Evolutionary conservation across 2,329 filamentous ascomycete species (phyloP), one percentile per base, ranked within the genome.

Genomic region (Penicillium psychrosexuale): DNA sequence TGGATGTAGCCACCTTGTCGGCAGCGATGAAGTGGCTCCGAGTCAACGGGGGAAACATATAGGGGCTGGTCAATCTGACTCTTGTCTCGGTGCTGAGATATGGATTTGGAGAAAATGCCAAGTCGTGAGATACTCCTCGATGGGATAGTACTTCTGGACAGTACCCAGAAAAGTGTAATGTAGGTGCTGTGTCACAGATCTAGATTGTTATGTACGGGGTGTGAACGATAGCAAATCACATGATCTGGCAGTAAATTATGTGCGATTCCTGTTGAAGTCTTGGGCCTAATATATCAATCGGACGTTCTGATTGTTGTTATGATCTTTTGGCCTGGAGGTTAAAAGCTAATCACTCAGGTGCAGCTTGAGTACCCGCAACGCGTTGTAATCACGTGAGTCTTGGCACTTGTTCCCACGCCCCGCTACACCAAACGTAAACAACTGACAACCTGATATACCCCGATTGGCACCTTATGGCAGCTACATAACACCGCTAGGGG

Each of bases 1-100:
- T 31, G 72, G 70, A 52, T 75, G 53, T 70, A 74, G 13, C 62
- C 72, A 11, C 69, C 70, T 31, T 51, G 49, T 50, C 53, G 34
- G 45, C 72, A 65, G 54, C 45, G 36, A 66, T 58, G 43, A 51
- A 63, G 55, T 51, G 64, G 64, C 44, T 68, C 64, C 5, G 62
- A 59, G 12, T 64, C 60, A 58, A 63, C 28, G 1, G 48, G 6
- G 13, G 38, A 60, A 24, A 44, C 33, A 48, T 60, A 47, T 22
- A n/a, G 36, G 39, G 39, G 43, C 15, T 55, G 54, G 27, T 59
- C 36, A n/a, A 51, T 56, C 24, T 19, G 53, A 31, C 27, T 48
- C 12, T 15, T 53, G 40, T 31, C 7, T 38, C 31, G 13, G 5
- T 38, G n/a, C 17, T 38, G 38, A 24, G 31, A 38, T 9, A 49